Evolutionary conservation across 2,329 filamentous ascomycete genomes (phyloP), one percentile per base, ranked within the genome.

Genomic region (Claviceps monticola): DNA sequence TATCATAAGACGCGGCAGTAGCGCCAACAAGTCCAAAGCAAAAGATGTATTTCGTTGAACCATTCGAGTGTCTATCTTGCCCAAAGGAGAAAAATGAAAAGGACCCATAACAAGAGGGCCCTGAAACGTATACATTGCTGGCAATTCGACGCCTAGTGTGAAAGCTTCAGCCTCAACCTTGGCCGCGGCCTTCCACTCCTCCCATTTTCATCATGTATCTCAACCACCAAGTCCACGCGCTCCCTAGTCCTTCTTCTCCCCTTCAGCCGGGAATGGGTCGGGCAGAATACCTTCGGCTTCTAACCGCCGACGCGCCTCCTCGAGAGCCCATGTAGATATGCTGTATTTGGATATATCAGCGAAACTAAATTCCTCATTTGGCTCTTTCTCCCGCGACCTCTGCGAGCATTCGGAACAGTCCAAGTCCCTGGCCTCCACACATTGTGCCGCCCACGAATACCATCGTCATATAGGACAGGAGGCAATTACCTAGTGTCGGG

Each of bases 281-380:
- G 87, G 81, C 64, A 97, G 73, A 65, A 97, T 90, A 54, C 93
- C 93, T 75, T 98, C 93, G 55, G 83, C 86, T 74, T 98, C 93
- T 78, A 98, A 82, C 74, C 93, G 80, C 74, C 93, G 81, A 65
- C 93, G 81, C 50, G 93, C 93, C 74, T 98, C 93, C 73, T 98
- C 93, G 44, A 98, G 82, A 56, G 93, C 93, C 93, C 93, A 98
- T 51, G 91, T 97, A 76, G 97, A 93, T 81, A 98, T 96, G 69
- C 93, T 98, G 38, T 17, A 45, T 26, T 8, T 21, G 34, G 11
- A 19, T 34, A 42, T 4, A 38, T 52, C 17, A 50, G 51, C 38
- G 6, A 34, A 14, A 7, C 13, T 19, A 14, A 43, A 9, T 9
- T 41, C 39, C 29, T 34, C 29, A 34, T 34, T 34, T 34, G 29